Base-by-base conservation (phyloP, 768 basidiomycete species). In the Trametes maxima region DNA sequence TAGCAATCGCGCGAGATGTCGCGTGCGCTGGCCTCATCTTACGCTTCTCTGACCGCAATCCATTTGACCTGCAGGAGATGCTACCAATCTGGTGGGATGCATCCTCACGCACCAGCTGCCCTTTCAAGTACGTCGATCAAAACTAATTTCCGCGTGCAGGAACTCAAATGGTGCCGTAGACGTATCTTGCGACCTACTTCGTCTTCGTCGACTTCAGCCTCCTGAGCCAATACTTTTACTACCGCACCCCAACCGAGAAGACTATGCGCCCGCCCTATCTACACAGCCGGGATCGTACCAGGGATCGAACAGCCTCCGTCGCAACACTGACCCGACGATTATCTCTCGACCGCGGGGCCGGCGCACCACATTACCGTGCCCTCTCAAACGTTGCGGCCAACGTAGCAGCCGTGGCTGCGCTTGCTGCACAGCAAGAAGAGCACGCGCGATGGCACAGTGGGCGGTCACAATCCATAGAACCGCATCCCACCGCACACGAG, bases 41-140 rank as follows among this genome's bases (percentile, higher is more conserved):
- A 21, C 24, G 17, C 40, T 42, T 47, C 43, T 35, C 45, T 47
- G 24, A 24, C 17, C 43, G 6, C 24, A 21, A 11, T 1, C 37
- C 48, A 25, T 35, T n/a, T 14, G 17, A 42, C 28, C 40, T 67
- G 25, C 72, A 91, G 96, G 96, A 50, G 97, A 99, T 76, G 78
- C 90, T 22, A 94, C 95, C 19, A 98, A 98, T 74, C 82, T 98
- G 33, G 73, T 98, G 60, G 95, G 94, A 11, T 95, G 94, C 71
- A 76, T 98, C 60, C 79, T 99, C 56, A 98, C 97, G 2, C 83
- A 89, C 68, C 97, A 98, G 71, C 81, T 97, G 16, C 94, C 94
- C 21, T 98, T 99, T 74, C 96, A 98, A 77, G 94, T 93, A 73
- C 67, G 83, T 69, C 7, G 17, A 0, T 13, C 39, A 59, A 48